Evolutionary conservation across 129 eudicot species (phyloP).

Genomic region (Rutidosis leptorrhynchoides): DNA sequence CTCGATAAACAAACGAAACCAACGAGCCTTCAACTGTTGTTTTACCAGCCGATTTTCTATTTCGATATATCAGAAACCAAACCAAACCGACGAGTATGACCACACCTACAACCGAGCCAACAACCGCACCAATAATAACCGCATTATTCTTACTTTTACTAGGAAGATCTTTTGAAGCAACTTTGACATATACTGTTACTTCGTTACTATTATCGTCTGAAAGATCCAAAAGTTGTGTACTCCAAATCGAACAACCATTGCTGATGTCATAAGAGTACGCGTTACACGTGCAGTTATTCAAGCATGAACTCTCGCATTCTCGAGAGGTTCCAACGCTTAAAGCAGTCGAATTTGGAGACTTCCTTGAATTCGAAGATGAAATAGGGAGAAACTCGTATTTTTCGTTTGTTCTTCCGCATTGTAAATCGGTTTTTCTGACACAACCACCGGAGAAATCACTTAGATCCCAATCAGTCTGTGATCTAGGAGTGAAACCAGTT

Average conservation of each 20-base stretch:
- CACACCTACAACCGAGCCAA: slow-evolving; percentile 34
- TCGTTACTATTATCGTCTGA: slow-evolving; percentile 33
- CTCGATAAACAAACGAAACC: slow-evolving; percentile 48
- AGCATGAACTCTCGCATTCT: slow-evolving; percentile 45
- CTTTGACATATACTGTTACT: slow-evolving; percentile 33
- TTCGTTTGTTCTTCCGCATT: slow-evolving; percentile 30
- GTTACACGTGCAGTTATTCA: slow-evolving; percentile 46
- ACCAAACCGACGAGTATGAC: slow-evolving; percentile 30
- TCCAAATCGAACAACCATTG: slow-evolving; percentile 38
- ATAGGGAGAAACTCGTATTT: slow-evolving; percentile 22
- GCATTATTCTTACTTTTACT: slow-evolving; percentile 12
- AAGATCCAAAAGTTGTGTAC: slow-evolving; percentile 37
- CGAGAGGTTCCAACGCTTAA: slow-evolving; percentile 16
- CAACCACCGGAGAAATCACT: slow-evolving; percentile 60
- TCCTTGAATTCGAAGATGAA: neutral
- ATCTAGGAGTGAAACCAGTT: slow-evolving; percentile 36
- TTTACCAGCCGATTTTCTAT: slow-evolving; percentile 11
- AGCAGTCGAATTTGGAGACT: slow-evolving; percentile 22
- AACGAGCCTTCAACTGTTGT: slow-evolving; percentile 43
- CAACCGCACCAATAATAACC: slow-evolving; percentile 35
- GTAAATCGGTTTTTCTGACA: slow-evolving; percentile 36
- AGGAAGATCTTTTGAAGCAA: slow-evolving; percentile 43
- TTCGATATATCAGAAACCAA: slow-evolving; percentile 23
- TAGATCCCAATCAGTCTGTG: slow-evolving; percentile 37
- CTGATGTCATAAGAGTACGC: slow-evolving; percentile 45